Percentiles rank a stretch among this genome's conserved stretches.
These are phyloP conservation scores for Cordyceps cicadae DNA, from an alignment of 2,329 filamentous ascomycete genomes.

Conservation along the genomic window DNA sequence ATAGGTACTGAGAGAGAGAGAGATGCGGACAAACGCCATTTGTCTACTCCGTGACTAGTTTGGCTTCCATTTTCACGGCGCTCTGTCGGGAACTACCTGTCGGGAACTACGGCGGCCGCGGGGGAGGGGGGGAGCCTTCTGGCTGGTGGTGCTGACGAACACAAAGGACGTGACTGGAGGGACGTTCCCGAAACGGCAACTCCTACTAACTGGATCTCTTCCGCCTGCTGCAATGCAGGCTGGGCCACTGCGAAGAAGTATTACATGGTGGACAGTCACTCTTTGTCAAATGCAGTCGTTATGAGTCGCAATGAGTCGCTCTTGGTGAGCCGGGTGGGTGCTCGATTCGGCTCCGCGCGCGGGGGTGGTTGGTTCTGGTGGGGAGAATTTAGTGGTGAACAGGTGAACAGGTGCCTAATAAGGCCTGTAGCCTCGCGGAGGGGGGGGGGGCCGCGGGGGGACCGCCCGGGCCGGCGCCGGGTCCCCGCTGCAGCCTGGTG, in stretches of 20 bases:
- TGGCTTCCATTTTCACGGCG: neutral
- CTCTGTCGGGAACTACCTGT: neutral
- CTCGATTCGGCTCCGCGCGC: neutral
- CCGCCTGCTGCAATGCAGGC: neutral
- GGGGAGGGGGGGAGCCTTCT: too few species aligned
- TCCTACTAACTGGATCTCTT: neutral
- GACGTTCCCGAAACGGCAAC: neutral
- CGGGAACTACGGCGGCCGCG: neutral
- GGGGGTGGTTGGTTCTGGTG: neutral
- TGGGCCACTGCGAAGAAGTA: too few species aligned
- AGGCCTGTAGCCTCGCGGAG: neutral
- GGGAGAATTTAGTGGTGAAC: too few species aligned
- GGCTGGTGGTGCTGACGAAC: neutral
- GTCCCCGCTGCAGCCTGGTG: too few species aligned
- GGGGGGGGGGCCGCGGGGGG: too few species aligned
- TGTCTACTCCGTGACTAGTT: neutral
- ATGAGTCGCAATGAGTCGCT: conserved; percentile 9
- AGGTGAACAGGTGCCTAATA: neutral
- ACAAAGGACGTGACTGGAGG: neutral
- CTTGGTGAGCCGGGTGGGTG: neutral
- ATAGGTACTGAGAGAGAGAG: neutral
- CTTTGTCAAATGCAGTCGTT: conserved; percentile 5
- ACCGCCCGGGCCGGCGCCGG: too few species aligned
- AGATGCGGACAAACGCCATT: neutral
- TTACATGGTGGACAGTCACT: neutral